Percentiles rank a stretch among this genome's conserved stretches.
These are phyloP conservation scores for Herpetomonas samuelpessoai DNA, from an alignment of 208 protist species.

Conservation along the genomic window DNA sequence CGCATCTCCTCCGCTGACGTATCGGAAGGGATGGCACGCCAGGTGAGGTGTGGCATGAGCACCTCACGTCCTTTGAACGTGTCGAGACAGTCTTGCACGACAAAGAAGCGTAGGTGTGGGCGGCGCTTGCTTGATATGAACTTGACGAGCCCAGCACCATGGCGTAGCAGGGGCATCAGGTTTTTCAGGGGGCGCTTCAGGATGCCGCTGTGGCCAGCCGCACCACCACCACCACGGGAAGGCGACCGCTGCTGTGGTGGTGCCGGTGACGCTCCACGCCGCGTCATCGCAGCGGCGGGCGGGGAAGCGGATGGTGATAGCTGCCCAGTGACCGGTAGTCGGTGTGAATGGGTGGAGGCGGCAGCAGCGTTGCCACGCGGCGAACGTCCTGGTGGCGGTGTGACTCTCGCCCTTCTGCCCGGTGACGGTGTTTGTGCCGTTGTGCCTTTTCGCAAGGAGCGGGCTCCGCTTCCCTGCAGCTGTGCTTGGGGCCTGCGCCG, in stretches of 20 bases:
- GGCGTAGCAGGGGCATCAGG: slow-evolving; percentile 58
- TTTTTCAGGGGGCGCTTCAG: slow-evolving; percentile 39
- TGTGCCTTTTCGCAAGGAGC: not conserved
- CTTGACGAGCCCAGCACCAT: slow-evolving; percentile 38
- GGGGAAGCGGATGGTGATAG: no score
- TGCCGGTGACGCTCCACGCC: no score
- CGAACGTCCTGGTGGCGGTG: no score
- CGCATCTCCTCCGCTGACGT: slow-evolving; percentile 1
- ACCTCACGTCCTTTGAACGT: slow-evolving; percentile 27
- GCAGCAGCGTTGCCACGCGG: no score
- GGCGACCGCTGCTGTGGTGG: no score
- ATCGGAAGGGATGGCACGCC: slow-evolving; percentile 21
- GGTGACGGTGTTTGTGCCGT: not conserved
- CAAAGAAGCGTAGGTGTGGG: slow-evolving; percentile 64
- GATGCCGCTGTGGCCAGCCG: slow-evolving; percentile 21
- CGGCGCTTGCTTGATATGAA: slow-evolving; percentile 24
- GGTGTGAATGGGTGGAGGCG: no score
- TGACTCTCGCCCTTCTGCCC: no score
- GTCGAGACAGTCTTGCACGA: slow-evolving; percentile 49
- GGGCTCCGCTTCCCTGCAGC: no score
- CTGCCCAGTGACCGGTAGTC: no score
- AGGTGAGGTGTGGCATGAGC: slow-evolving; percentile 70
- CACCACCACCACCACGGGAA: not conserved
- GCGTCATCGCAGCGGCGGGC: no score
- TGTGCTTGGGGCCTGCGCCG: no score